Conservation (phyloP, 202 grass and related monocot species). For the Sporobolus alterniflorus region DNA sequence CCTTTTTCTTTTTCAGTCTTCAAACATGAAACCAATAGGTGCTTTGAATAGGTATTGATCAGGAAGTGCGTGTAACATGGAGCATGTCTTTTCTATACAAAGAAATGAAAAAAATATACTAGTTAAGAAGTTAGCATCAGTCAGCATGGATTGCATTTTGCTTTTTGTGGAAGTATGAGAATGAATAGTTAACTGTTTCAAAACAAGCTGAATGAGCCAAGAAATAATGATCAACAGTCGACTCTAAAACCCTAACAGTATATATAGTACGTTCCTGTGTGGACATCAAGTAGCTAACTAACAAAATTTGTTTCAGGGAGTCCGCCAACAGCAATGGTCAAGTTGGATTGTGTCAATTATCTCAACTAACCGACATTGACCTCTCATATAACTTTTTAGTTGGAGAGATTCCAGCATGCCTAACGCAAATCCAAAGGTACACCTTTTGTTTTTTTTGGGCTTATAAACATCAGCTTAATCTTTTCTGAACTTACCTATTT, state of each 20-base stretch:
- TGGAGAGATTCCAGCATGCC: constrained; percentile 74
- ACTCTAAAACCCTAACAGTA: constrained; percentile 12
- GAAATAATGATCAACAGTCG: constrained; percentile 2
- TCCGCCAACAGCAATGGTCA: constrained; percentile 32
- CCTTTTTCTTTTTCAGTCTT: constrained; percentile 16
- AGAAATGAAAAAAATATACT: constrained; percentile 1
- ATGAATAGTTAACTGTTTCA: constrained; percentile 6
- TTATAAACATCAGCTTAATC: constrained; percentile 22
- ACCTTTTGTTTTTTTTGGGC: constrained; percentile 34
- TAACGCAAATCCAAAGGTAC: constrained; percentile 74
- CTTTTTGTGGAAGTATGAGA: constrained; percentile 1
- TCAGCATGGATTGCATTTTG: constrained; percentile 21
- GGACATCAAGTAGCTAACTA: constrained; percentile 22
- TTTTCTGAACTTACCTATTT: constrained; percentile 66
- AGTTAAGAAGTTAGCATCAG: constrained; percentile 44
- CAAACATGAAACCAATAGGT: background rate
- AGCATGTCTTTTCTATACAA: background rate
- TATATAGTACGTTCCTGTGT: background rate
- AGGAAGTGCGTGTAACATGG: background rate
- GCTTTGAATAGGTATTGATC: constrained; percentile 5
- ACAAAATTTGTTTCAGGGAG: constrained; percentile 35
- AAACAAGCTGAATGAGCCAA: constrained; percentile 31
- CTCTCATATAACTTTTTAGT: constrained; percentile 88
- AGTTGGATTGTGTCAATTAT: constrained; percentile 73
- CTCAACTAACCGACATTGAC: constrained; percentile 58